These are phyloP conservation scores for Leptographium radiaticola DNA, from an alignment of 2,329 filamentous ascomycete genomes.

Conservation along the genomic window DNA sequence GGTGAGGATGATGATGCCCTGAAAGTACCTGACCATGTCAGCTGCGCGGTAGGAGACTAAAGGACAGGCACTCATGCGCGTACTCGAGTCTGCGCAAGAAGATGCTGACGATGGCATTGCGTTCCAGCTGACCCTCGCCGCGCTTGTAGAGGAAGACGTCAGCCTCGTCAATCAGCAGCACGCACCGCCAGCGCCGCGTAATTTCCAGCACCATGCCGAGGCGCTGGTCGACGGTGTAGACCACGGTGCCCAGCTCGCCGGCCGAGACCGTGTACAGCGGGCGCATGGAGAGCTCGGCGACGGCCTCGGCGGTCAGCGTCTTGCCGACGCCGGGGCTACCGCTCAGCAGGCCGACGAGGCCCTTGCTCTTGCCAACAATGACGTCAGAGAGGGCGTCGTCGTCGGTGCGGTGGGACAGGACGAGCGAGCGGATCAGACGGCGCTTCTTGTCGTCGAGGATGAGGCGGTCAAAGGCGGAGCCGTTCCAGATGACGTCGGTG, in stretches of 20 bases:
- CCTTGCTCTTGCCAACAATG: conserved; percentile 13
- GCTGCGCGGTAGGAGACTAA: background rate
- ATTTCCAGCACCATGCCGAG: conserved; percentile 15
- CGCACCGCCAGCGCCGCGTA: conserved; percentile 11
- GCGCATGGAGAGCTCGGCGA: conserved; percentile 19
- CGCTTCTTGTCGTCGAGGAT: conserved; percentile 16
- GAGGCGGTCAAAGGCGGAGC: conserved; percentile 17
- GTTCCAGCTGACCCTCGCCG: background rate
- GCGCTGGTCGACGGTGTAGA: conserved; percentile 23
- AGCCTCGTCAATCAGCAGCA: conserved; percentile 15
- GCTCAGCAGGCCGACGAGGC: conserved; percentile 15
- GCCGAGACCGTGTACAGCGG: conserved; percentile 23
- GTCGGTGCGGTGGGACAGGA: conserved; percentile 3
- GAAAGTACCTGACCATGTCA: background rate
- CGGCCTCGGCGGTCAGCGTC: conserved; percentile 25
- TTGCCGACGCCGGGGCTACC: conserved; percentile 24
- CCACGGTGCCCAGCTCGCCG: conserved; percentile 11
- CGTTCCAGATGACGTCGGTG: conserved; percentile 15
- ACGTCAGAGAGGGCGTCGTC: conserved; percentile 10
- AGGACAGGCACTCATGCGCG: conserved; percentile 4
- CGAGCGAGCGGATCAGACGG: conserved; percentile 16
- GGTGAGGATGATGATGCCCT: conserved; percentile 5
- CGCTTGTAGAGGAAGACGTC: conserved; percentile 13
- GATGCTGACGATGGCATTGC: conserved; percentile 10
- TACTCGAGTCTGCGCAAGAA: conserved; percentile 21